These are phyloP conservation scores for Pseudogymnoascus sp. DNA, from an alignment of 2,329 filamentous ascomycete genomes.

Conservation along the genomic window DNA sequence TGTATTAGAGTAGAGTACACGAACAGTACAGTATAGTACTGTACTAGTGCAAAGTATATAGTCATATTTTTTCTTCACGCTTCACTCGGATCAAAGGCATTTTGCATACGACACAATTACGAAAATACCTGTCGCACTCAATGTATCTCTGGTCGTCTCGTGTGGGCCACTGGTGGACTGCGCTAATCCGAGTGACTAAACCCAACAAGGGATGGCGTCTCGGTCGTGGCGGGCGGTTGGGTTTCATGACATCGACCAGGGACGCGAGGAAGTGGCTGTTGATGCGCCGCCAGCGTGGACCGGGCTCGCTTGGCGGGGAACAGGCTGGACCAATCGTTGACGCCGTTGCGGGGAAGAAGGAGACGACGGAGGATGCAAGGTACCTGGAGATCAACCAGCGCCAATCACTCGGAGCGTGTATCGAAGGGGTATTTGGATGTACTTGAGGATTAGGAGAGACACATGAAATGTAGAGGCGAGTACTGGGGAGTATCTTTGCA, in stretches of 20 bases:
- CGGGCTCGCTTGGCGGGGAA: not conserved
- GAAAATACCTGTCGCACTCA: not conserved
- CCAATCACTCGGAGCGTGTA: not conserved
- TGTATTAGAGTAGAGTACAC: not conserved
- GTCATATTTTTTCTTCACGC: not conserved
- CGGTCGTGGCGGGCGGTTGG: not conserved
- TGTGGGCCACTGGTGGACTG: not conserved
- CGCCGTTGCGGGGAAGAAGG: not conserved
- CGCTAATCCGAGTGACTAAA: not conserved
- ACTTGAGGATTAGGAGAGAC: not conserved
- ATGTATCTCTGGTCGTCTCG: not conserved
- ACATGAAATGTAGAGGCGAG: not conserved
- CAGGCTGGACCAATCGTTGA: not conserved
- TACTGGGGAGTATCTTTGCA: not conserved
- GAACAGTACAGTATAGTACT: not conserved
- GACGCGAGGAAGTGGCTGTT: not conserved
- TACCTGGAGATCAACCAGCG: not conserved
- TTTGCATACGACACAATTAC: constrained; percentile 5
- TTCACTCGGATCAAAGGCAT: not conserved
- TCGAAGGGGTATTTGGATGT: not conserved
- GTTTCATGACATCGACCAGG: not conserved
- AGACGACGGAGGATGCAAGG: not conserved
- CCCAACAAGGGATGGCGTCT: not conserved
- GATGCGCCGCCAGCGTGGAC: not conserved
- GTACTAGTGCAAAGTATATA: not conserved